Evolutionary conservation across 129 eudicot species (phyloP).

Genomic region (Chrysanthemum makinoi): DNA sequence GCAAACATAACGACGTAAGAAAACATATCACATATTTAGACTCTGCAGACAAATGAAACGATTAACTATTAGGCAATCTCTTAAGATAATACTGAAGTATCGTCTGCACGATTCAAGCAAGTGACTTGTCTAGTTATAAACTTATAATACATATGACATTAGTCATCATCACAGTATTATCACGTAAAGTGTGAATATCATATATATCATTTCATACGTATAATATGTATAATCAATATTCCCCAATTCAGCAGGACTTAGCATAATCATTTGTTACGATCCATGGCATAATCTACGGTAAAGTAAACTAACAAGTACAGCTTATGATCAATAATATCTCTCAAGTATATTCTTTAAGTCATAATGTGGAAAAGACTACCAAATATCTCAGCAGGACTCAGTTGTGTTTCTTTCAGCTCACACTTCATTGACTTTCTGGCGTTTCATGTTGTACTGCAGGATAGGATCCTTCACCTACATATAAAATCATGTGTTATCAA

Average conservation of each 20-base stretch:
- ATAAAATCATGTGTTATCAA: background rate
- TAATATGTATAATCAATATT: background rate
- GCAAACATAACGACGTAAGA: background rate
- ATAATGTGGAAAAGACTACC: slow-evolving; percentile 16
- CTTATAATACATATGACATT: background rate
- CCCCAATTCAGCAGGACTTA: background rate
- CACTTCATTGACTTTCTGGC: slow-evolving; percentile 54
- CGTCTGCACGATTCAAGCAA: too few species aligned
- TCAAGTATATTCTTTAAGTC: slow-evolving; percentile 1
- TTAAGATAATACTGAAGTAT: background rate
- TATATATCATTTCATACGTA: background rate
- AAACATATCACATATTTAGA: background rate
- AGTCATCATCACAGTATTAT: background rate
- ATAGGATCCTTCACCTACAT: slow-evolving; percentile 89
- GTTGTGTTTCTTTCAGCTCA: slow-evolving; percentile 8
- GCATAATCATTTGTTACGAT: too few species aligned
- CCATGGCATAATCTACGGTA: background rate
- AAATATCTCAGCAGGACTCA: slow-evolving; percentile 5
- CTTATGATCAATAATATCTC: background rate
- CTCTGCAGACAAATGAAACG: background rate
- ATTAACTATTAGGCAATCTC: background rate
- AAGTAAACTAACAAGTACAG: background rate
- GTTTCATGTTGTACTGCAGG: slow-evolving; percentile 62
- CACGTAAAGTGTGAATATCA: background rate
- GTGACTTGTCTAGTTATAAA: too few species aligned